These are phyloP conservation scores for Elsinoe batatas DNA, from an alignment of 2,329 filamentous ascomycete genomes.

Conservation along the genomic window DNA sequence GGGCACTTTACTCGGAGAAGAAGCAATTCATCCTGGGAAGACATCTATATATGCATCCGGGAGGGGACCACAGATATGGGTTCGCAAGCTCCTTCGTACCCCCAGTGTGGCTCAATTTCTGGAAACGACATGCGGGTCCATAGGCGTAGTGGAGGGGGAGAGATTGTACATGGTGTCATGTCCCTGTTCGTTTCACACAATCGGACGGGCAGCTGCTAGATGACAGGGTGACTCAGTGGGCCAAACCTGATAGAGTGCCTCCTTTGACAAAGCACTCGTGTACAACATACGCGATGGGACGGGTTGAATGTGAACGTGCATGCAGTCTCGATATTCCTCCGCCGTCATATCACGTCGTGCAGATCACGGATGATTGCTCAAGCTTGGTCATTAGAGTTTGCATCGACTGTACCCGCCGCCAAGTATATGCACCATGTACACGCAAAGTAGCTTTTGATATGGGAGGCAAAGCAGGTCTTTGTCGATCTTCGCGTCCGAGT, in stretches of 20 bases:
- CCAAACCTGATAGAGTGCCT: constrained; percentile 2
- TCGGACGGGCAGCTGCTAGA: constrained; percentile 13
- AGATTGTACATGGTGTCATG: constrained; percentile 10
- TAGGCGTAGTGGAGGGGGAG: constrained; percentile 5
- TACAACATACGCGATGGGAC: not conserved
- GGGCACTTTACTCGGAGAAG: constrained; percentile 8
- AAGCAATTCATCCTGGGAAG: not conserved
- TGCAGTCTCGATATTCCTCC: not conserved
- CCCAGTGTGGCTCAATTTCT: constrained; percentile 8
- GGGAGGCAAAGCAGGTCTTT: constrained; percentile 1
- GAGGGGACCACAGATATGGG: not conserved
- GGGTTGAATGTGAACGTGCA: not conserved
- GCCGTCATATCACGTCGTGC: constrained; percentile 3
- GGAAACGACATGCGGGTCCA: constrained; percentile 3
- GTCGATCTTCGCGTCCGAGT: constrained; percentile 12
- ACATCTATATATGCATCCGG: not conserved
- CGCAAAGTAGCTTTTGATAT: not conserved
- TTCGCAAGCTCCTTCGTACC: constrained; percentile 10
- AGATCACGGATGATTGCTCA: not conserved
- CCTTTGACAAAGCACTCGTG: not conserved
- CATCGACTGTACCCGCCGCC: not conserved
- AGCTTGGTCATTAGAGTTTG: constrained; percentile 6
- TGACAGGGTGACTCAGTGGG: constrained; percentile 17
- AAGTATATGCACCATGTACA: not conserved
- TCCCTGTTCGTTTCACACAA: constrained; percentile 13